Percentiles rank a stretch among this genome's conserved stretches.
phyloP scores from a whole-genome alignment of 805 yeast genomes.

The Candida berthetii region DNA sequence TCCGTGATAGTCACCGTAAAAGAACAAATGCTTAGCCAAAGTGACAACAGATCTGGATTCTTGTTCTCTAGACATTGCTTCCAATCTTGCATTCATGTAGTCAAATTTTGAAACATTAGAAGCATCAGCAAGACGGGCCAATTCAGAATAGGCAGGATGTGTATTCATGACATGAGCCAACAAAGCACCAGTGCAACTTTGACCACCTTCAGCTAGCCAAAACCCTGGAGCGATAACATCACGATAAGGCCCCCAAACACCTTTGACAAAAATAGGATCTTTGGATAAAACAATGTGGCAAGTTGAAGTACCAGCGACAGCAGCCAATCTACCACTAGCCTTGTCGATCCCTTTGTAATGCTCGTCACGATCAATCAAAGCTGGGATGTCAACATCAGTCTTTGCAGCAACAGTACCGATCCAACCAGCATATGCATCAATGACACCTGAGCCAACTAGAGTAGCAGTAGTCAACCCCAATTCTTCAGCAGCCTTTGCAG shows the following conservation, averaged over 20 bases:
- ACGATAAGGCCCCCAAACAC: constrained; percentile 98
- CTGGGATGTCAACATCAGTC: constrained; percentile 49
- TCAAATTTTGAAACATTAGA: constrained; percentile 76
- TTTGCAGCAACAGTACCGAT: constrained; percentile 95
- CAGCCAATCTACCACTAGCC: constrained; percentile 85
- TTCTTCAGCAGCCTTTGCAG: constrained; percentile 63
- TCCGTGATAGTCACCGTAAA: constrained; percentile 96
- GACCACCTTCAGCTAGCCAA: constrained; percentile 99
- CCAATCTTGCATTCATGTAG: constrained; percentile 70
- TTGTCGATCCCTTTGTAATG: constrained; percentile 42
- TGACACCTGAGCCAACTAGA: constrained; percentile 91
- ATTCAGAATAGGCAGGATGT: constrained; percentile 82
- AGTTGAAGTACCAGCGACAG: constrained; percentile 98
- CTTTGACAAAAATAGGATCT: constrained; percentile 84
- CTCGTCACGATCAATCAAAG: constrained; percentile 43
- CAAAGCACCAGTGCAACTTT: constrained; percentile 92
- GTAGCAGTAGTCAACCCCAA: constrained; percentile 77
- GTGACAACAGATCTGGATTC: constrained; percentile 69
- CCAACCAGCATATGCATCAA: constrained; percentile 99
- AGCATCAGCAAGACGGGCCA: constrained; percentile 60
- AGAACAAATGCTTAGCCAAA: constrained; percentile 78
- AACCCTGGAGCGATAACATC: constrained; percentile 85
- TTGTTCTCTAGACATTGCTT: constrained; percentile 49
- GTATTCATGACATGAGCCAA: constrained; percentile 81
- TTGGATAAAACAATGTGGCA: constrained; percentile 88